Percentiles rank a stretch among this genome's conserved stretches.
Evolutionary conservation across 176 grass and related monocot genomes (phyloP).

Genomic region (Triticum timopheevii): DNA sequence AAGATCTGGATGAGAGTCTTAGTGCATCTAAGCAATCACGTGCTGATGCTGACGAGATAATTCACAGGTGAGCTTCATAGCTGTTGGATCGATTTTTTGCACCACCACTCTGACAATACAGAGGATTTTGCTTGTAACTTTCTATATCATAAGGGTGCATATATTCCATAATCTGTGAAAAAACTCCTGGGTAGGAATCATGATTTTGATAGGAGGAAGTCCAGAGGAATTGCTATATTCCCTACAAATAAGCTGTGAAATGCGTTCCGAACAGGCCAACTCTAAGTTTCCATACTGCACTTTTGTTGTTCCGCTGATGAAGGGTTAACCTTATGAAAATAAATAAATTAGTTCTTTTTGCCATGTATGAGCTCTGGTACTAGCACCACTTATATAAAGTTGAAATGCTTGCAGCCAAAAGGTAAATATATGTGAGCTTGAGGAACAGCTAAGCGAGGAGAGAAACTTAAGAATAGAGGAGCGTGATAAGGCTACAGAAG

Average conservation of each 20-base stretch:
- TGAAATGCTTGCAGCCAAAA: constrained; percentile 74
- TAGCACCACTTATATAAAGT: constrained; percentile 3
- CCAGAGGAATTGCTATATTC: neutral
- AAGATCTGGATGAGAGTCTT: constrained; percentile 91
- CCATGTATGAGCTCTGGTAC: neutral
- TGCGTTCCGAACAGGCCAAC: neutral
- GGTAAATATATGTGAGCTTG: constrained; percentile 81
- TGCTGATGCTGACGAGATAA: constrained; percentile 83
- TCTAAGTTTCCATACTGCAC: neutral
- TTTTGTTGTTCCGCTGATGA: constrained; percentile 1
- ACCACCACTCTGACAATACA: neutral
- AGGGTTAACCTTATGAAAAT: neutral
- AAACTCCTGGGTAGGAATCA: neutral
- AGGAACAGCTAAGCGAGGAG: constrained; percentile 78
- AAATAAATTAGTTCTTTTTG: neutral
- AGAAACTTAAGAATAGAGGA: constrained; percentile 90
- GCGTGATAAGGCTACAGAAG: constrained; percentile 72
- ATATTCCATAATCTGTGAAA: neutral
- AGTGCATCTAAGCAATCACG: constrained; percentile 81
- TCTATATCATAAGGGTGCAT: neutral
- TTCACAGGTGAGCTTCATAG: constrained; percentile 62
- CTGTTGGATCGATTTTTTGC: neutral
- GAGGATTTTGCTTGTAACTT: neutral
- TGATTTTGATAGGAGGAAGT: neutral
- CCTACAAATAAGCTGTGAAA: neutral